Percentiles rank a stretch among this genome's conserved stretches.
phyloP scores from a whole-genome alignment of 805 yeast genomes.

The Pichia exigua region DNA sequence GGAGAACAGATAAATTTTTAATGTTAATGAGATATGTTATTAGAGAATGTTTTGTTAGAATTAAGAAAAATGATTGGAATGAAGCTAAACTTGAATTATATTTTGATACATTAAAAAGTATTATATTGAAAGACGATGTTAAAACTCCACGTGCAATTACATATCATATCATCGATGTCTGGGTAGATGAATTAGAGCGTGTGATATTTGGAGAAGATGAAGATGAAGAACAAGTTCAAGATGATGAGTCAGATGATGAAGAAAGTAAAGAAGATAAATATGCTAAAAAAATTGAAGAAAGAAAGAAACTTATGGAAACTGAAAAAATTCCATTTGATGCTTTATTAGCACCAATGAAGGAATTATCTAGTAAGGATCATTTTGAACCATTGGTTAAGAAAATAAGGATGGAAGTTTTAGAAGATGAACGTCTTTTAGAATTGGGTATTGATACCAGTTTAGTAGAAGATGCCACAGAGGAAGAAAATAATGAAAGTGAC shows the following conservation, averaged over 20 bases:
- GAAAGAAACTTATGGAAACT: slow-evolving; percentile 13
- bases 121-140: slow-evolving; percentile 44
- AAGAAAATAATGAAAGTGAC: slow-evolving; percentile 22
- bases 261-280: slow-evolving; percentile 4
- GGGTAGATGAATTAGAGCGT: slow-evolving; percentile 74
- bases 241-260: slow-evolving; percentile 27
- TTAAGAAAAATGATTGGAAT: slow-evolving; percentile 51
- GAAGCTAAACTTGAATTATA: slow-evolving; percentile 37
- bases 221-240: slow-evolving; percentile 38
- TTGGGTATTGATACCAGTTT: slow-evolving; percentile 48
- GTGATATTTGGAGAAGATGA: slow-evolving; percentile 45
- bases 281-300: slow-evolving; percentile 14
- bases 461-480: slow-evolving; percentile 14
- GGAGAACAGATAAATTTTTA: slow-evolving; percentile 82
- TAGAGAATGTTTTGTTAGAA: slow-evolving; percentile 52
- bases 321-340: slow-evolving; percentile 41
- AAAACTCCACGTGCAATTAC: slow-evolving; percentile 69
- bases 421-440: slow-evolving; percentile 50
- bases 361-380: slow-evolving; percentile 38
- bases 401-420: slow-evolving; percentile 56
- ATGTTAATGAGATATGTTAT: slow-evolving; percentile 72
- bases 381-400: slow-evolving; percentile 60
- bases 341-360: slow-evolving; percentile 55
- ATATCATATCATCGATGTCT: slow-evolving; percentile 77
- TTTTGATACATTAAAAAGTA: slow-evolving; percentile 27